Conservation (phyloP, 208 protist species). For the Spongospora subterranea region DNA sequence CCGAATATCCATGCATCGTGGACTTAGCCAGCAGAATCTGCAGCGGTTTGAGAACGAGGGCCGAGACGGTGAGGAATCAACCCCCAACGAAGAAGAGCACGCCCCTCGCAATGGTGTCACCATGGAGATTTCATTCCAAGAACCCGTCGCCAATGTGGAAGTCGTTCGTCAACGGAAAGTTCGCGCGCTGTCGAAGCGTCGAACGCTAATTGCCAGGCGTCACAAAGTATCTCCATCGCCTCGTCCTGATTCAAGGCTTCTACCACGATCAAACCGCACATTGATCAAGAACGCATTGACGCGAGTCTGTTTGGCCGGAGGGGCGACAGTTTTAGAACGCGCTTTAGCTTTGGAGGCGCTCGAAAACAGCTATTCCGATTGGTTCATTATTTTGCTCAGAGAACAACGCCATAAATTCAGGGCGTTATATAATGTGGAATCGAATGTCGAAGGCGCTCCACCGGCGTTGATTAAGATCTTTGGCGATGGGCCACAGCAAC, state of each 20-base stretch:
- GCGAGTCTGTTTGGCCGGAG: slow-evolving; percentile 30
- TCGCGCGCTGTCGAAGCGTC: neutral
- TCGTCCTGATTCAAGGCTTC: slow-evolving; percentile 18
- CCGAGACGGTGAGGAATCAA: neutral
- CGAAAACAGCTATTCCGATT: neutral
- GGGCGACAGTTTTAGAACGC: neutral
- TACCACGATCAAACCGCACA: neutral
- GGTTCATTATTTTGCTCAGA: slow-evolving; percentile 22
- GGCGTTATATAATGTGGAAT: neutral
- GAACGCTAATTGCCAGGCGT: neutral
- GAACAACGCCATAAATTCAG: slow-evolving; percentile 49
- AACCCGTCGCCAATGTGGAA: neutral
- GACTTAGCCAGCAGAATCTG: neutral
- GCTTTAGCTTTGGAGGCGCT: neutral
- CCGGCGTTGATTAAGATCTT: neutral
- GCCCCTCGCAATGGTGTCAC: neutral
- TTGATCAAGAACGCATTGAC: slow-evolving; percentile 12
- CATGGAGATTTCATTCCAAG: neutral
- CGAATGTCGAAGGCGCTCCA: neutral
- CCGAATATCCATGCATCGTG: slow-evolving; percentile 15
- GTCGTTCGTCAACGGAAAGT: neutral
- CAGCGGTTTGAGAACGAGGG: neutral
- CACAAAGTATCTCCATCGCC: neutral
- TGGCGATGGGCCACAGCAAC: slow-evolving; percentile 18
- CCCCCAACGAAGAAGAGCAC: neutral